Conservation (phyloP, 179 eudicot species). For the Pouteria campechiana region DNA sequence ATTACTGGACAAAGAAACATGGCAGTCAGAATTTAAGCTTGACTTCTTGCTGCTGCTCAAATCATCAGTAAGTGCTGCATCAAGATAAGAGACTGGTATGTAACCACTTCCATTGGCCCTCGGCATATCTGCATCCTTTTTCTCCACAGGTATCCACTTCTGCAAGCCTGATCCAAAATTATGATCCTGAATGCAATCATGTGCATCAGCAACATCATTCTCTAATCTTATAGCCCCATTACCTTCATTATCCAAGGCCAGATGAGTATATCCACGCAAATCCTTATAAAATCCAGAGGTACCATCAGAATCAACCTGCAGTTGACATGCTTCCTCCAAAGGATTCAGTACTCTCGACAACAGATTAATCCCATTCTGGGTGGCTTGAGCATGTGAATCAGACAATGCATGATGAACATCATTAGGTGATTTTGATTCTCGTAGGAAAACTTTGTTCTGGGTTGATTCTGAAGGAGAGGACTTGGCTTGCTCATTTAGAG, state of each 20-base stretch:
- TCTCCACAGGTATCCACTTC: slow-evolving; percentile 9
- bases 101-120: background rate
- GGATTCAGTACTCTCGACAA: background rate
- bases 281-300: no score
- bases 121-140: background rate
- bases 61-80: background rate
- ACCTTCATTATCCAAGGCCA: no score
- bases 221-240: background rate
- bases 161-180: slow-evolving; percentile 3
- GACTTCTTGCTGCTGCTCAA: background rate
- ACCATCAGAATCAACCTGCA: background rate
- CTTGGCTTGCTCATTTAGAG: slow-evolving; percentile 1
- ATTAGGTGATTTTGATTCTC: slow-evolving; percentile 2
- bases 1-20: background rate
- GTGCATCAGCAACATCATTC: slow-evolving; percentile 2
- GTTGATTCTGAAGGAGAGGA: background rate
- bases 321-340: background rate
- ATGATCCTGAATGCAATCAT: background rate
- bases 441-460: background rate
- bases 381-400: background rate
- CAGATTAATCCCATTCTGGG: background rate
- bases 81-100: background rate
- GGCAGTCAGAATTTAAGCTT: background rate
- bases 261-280: no score
- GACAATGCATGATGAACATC: background rate